Conservation (phyloP, 78 protist species). For the Mantamonas sphyraenae region DNA sequence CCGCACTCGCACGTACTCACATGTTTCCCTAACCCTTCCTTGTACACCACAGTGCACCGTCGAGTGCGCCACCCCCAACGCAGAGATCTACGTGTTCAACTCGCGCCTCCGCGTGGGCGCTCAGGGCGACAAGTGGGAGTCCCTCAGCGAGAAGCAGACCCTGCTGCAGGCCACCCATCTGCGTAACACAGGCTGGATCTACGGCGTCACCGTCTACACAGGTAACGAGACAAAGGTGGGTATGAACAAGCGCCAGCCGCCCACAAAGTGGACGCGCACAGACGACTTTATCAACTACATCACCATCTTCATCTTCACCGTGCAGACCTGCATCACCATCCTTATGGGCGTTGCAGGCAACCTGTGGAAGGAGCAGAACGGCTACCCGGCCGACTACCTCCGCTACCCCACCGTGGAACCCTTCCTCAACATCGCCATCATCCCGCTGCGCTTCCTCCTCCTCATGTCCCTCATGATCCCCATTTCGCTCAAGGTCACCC, state of each 20-base stretch:
- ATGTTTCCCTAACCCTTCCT: too few species aligned
- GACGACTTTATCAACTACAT: constrained; percentile 46
- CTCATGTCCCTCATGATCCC: constrained; percentile 74
- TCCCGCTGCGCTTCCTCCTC: constrained; percentile 51
- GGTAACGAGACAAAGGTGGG: constrained; percentile 70
- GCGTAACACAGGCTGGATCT: constrained; percentile 28
- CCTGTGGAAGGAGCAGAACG: background rate
- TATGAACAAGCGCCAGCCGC: constrained; percentile 46
- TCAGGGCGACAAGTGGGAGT: too few species aligned
- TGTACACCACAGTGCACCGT: too few species aligned
- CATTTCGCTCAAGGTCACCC: constrained; percentile 70
- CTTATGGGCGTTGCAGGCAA: constrained; percentile 53
- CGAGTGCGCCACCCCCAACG: constrained; percentile 61
- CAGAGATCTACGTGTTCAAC: constrained; percentile 58
- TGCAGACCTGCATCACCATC: constrained; percentile 45
- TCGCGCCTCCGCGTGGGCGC: constrained; percentile 22
- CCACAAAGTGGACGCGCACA: constrained; percentile 54
- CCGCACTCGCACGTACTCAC: too few species aligned
- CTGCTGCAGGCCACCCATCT: constrained; percentile 54
- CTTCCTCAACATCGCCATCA: constrained; percentile 9
- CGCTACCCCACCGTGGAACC: background rate
- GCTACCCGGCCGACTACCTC: background rate
- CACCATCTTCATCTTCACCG: constrained; percentile 39
- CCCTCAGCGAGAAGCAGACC: constrained; percentile 17
- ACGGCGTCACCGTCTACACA: constrained; percentile 65